Evolutionary conservation across 192 early-diverging fungal genomes (phyloP), one percentile per base, ranked within the genome.

Genomic region (Tieghemiomyces parasiticus): DNA sequence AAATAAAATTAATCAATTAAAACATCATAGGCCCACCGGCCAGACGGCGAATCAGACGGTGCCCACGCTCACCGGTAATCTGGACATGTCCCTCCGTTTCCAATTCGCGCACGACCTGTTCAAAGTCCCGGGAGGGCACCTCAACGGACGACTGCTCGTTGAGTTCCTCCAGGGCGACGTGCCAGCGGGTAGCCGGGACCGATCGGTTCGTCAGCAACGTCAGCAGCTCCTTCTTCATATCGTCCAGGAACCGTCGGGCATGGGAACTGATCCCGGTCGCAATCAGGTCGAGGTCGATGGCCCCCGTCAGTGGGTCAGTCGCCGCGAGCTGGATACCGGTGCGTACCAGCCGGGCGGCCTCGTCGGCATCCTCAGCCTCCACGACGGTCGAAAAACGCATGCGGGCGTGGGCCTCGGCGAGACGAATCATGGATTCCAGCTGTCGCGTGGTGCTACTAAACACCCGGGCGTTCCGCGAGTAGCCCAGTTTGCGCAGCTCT

Each of bases 381-480:
- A 98, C 95, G 0, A 61, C 63, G 12, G 67, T 45, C 19, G 88
- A 85, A 10, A 97, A 66, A 29, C 94, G 84, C 88, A 96, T 85
- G 51, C 82, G 80, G 58, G 95, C 95, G 58, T 91, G 87, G 2
- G 91, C 93, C 64, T 98, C 93, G 16, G 90, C 64, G 68, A 98
- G 76, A 50, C 94, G 87, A 68, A 97, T 93, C 92, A 99, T 95
- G 4, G 89, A 92, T 76, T 95, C 95, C 10, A 97, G 78, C 69
- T 97, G 92, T 49, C 93, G 78, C 2, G 93, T 93, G 0, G 94
- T 99, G 2, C 92, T 92, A 0, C 92, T 90, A n/a, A 90, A 52
- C 74, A 62, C 69, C 74, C 61, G 67, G 75, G 13, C n/a, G 24
- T 58, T 58, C 8, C 55, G 55, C 14, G 55, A 58, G 35, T 58